Evolutionary conservation across 345 rosid species (phyloP).

Genomic region (Euphorbia pulcherrima): DNA sequence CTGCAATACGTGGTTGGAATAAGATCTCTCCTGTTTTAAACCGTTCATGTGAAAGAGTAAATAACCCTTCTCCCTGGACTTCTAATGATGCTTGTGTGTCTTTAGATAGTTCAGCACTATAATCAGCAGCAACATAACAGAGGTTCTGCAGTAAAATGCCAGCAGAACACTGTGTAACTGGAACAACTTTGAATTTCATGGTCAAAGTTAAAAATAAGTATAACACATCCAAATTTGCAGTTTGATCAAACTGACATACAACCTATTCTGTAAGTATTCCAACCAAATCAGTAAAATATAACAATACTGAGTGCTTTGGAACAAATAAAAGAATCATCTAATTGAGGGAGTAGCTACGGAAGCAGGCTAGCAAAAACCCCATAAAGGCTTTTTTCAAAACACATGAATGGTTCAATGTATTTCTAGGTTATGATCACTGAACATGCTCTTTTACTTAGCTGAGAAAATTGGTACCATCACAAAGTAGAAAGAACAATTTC

Average conservation of each 20-base stretch:
- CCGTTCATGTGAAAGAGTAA: slow-evolving; percentile 78
- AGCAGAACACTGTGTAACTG: slow-evolving; percentile 21
- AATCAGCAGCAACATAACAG: slow-evolving; percentile 87
- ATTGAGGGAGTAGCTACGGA: background rate
- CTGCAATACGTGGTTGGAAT: slow-evolving; percentile 80
- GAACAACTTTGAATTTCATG: slow-evolving; percentile 7
- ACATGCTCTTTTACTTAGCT: background rate
- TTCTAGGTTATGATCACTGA: background rate
- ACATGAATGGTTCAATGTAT: background rate
- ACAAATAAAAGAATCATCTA: background rate
- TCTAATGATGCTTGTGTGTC: slow-evolving; percentile 62
- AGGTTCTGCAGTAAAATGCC: slow-evolving; percentile 48
- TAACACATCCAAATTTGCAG: slow-evolving; percentile 5
- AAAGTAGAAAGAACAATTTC: background rate
- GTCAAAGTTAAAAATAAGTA: background rate
- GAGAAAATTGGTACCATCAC: slow-evolving; percentile 3
- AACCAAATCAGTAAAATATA: background rate
- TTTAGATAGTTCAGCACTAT: slow-evolving; percentile 55
- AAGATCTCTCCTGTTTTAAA: slow-evolving; percentile 90
- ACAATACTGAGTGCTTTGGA: background rate
- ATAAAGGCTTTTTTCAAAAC: background rate
- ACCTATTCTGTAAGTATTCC: background rate
- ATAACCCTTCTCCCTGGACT: slow-evolving; percentile 65
- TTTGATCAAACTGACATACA: slow-evolving; percentile 2
- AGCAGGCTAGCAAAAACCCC: background rate